phyloP scores from a whole-genome alignment of 2,329 filamentous ascomycete species.

The Zymoseptoria brevis region DNA sequence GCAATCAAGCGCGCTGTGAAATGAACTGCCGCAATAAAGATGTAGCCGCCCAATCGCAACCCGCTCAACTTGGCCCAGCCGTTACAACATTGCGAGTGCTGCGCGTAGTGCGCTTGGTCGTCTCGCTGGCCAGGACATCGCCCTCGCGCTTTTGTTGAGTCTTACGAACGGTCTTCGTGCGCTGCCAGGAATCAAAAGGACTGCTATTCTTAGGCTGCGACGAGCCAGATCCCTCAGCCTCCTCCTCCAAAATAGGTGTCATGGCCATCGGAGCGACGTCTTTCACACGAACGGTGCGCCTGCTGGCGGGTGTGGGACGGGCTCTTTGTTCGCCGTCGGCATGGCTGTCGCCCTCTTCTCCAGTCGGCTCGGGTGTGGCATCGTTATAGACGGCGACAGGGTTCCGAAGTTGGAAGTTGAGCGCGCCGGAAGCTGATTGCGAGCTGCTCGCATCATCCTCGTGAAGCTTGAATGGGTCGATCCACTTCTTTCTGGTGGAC shows the following conservation, averaged over 20 bases:
- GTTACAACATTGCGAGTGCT: background rate
- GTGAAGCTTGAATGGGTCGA: constrained; percentile 12
- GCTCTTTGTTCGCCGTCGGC: constrained; percentile 1
- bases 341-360: constrained; percentile 36
- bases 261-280: constrained; percentile 20
- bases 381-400: background rate
- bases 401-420: constrained; percentile 1
- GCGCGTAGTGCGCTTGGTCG: constrained; percentile 13
- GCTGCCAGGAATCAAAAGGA: constrained; percentile 61
- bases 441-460: constrained; percentile 26
- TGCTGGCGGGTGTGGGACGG: constrained; percentile 1
- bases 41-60: background rate
- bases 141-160: constrained; percentile 13
- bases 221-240: constrained; percentile 7
- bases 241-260: constrained; percentile 3
- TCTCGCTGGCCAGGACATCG: constrained; percentile 1
- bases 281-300: constrained; percentile 3
- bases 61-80: background rate
- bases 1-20: background rate
- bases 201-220: constrained; percentile 34
- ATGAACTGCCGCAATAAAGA: background rate
- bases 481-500: constrained; percentile 26
- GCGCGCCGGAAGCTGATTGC: constrained; percentile 4
- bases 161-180: constrained; percentile 44
- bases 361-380: constrained; percentile 26